Base-by-base conservation (phyloP, 331 rosid genomes). In the Pyracantha coccinea region DNA sequence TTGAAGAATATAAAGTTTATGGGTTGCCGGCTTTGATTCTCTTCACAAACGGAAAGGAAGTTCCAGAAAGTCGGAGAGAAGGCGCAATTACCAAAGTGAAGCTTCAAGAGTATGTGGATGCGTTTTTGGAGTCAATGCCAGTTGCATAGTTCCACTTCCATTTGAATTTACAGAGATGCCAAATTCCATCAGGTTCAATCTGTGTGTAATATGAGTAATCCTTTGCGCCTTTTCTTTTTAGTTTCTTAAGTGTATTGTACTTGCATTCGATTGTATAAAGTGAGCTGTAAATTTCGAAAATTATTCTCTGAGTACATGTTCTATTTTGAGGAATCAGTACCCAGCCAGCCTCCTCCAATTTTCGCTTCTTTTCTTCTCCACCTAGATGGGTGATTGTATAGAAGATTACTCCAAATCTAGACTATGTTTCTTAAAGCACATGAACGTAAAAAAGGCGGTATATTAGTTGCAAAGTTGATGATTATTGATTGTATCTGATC, bases 21-120 rank as follows among this genome's bases (percentile, higher is more conserved):
- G 97, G 97, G 66, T 78, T 92, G 66, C 94, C 97, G 44, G 66
- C 91, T 33, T 82, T 92, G 79, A 86, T 92, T 66, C 90, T 92
- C 63, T 92, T 92, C 87, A 84, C 80, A 81, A 79, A 88, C 19
- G 96, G 97, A 76, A 54, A 77, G 81, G 96, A 87, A 83, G 88
- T 92, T 66, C 90, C 91, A 47, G 87, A 83, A 80, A 92, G 97
- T 85, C 86, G 92, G 76, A 88, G 86, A 86, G 97, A 90, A 85
- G 97, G 96, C 41, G 96, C 97, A 47, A 90, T 90, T 47, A 77
- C 97, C 20, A 92, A 92, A 80, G 85, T 7, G 68, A 90, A 92
- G 89, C 94, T 92, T 17, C 85, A 85, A 79, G 93, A 79, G 28
- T 85, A 92, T 66, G 41, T 92, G 20, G 92, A 92, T 76, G 76